A percentile compares a stretch with the other conserved stretches of the same genome.
These are phyloP conservation scores for Fusarium continuum DNA, from an alignment of 2,329 filamentous ascomycete species.

Conservation along the genomic window DNA sequence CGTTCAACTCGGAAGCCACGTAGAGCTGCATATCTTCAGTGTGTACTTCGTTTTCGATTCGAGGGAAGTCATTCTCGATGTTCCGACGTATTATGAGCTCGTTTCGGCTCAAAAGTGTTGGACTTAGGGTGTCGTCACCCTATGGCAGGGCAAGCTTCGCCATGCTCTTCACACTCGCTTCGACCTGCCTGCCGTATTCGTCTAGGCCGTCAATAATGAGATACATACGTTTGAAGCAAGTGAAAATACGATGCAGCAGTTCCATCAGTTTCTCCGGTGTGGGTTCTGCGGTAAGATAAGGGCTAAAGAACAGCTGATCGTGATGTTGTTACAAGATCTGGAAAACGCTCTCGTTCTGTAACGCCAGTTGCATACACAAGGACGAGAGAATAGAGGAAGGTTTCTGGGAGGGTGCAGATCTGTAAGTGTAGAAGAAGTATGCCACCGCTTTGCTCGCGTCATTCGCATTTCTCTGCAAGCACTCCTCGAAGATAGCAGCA, in stretches of 20 bases:
- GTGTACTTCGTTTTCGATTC: slow-evolving; percentile 16
- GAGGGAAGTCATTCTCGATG: not conserved
- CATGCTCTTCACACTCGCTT: not conserved
- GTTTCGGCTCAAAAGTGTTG: slow-evolving; percentile 15
- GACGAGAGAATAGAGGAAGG: not conserved
- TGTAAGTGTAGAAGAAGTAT: not conserved
- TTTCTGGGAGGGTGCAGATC: not conserved
- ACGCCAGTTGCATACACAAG: not conserved
- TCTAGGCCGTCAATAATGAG: not conserved
- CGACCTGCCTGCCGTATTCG: not conserved
- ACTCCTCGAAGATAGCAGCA: not conserved
- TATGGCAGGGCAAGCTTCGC: not conserved
- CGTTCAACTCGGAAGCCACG: not conserved
- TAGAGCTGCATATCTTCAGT: slow-evolving; percentile 17
- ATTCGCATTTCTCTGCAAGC: not conserved
- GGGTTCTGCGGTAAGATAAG: not conserved
- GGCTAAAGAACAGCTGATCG: not conserved
- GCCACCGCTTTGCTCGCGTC: not conserved
- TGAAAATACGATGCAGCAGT: not conserved
- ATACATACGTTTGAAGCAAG: not conserved
- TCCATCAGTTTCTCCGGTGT: not conserved
- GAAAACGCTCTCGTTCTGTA: not conserved
- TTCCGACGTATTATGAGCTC: not conserved
- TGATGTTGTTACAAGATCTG: not conserved
- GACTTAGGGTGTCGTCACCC: not conserved